Evolutionary conservation across 345 rosid species (phyloP).

Genomic region (Dimocarpus longan): DNA sequence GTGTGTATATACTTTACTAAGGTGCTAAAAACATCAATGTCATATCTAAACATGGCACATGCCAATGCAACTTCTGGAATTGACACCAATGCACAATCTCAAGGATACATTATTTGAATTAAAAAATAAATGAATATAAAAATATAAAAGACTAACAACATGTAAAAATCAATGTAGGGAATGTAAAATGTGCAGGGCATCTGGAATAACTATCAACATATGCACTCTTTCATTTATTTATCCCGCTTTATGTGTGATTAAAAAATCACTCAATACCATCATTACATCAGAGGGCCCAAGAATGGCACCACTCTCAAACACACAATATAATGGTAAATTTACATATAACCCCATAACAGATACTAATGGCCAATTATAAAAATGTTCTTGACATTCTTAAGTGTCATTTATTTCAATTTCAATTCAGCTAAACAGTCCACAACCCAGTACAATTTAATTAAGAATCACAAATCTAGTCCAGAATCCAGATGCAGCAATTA

Average conservation of each 20-base stretch:
- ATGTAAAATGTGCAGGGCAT: not conserved
- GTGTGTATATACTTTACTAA: not conserved
- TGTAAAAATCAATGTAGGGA: not conserved
- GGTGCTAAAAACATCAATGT: not conserved
- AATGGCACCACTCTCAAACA: not conserved
- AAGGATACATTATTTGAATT: not conserved
- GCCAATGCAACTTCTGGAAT: not conserved
- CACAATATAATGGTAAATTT: not conserved
- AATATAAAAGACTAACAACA: not conserved
- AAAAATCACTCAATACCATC: not conserved
- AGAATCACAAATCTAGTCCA: not conserved
- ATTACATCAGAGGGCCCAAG: not conserved
- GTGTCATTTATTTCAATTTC: not conserved
- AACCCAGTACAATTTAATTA: not conserved
- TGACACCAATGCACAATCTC: not conserved
- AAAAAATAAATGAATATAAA: too few species aligned
- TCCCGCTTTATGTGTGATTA: not conserved
- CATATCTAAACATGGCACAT: not conserved
- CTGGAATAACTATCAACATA: not conserved
- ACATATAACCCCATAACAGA: not conserved
- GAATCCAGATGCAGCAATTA: not conserved
- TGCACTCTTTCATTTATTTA: slow-evolving; percentile 8
- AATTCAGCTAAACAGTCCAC: not conserved
- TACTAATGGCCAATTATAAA: not conserved
- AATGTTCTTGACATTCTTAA: not conserved